Conservation (phyloP, 1,284 basidiomycete species). For the Ganoderma leucocontextum region DNA sequence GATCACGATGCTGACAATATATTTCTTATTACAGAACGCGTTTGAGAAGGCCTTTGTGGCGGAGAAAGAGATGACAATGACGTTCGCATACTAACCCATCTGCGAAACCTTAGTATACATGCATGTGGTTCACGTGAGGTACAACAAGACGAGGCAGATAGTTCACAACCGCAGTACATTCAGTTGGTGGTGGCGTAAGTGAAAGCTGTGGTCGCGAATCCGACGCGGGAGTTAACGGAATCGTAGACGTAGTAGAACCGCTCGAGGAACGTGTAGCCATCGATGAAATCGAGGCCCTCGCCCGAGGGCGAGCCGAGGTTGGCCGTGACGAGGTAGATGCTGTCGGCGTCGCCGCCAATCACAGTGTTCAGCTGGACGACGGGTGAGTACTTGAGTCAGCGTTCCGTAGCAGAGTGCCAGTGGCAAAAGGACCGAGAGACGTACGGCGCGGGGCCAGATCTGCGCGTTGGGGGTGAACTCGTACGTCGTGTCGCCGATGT, state of each 20-base stretch:
- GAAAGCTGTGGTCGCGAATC: conserved; percentile 53
- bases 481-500: neutral
- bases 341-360: conserved; percentile 38
- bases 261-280: conserved; percentile 50
- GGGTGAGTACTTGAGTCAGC: conserved; percentile 23
- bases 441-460: conserved; percentile 21
- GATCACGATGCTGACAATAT: neutral
- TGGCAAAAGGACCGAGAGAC: conserved; percentile 33
- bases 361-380: conserved; percentile 44
- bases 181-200: conserved; percentile 51
- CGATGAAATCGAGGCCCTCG: conserved; percentile 43
- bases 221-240: conserved; percentile 54
- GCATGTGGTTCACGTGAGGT: too few species aligned
- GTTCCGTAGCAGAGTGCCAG: neutral
- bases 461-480: conserved; percentile 22
- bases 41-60: neutral
- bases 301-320: conserved; percentile 35
- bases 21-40: neutral
- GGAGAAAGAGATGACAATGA: neutral
- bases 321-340: conserved; percentile 40
- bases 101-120: too few species aligned
- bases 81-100: neutral
- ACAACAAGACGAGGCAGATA: too few species aligned
- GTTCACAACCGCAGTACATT: neutral
- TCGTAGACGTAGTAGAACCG: conserved; percentile 76